Evolutionary conservation across 2,329 filamentous ascomycete genomes (phyloP).

Genomic region (Clarireedia monteithiana): DNA sequence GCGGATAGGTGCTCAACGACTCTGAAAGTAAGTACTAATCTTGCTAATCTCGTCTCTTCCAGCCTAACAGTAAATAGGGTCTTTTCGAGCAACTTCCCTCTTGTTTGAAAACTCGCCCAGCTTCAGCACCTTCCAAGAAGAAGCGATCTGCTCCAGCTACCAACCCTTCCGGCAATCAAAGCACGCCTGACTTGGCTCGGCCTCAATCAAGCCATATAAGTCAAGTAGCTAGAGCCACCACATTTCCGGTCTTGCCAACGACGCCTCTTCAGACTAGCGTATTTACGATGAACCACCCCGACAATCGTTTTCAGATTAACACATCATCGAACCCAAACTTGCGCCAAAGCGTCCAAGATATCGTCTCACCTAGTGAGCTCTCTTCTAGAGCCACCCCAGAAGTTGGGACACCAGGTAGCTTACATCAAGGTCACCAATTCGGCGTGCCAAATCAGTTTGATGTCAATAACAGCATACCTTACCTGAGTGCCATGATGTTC

Average conservation of each 20-base stretch:
- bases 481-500: slow-evolving; percentile 74
- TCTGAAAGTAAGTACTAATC: slow-evolving; percentile 53
- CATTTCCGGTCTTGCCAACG: slow-evolving; percentile 24
- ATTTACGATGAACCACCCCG: slow-evolving; percentile 12
- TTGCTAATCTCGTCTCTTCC: neutral
- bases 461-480: slow-evolving; percentile 40
- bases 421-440: slow-evolving; percentile 14
- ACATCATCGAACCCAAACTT: slow-evolving; percentile 23
- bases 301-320: slow-evolving; percentile 18
- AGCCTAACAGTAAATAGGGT: slow-evolving; percentile 40
- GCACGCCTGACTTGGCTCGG: slow-evolving; percentile 12
- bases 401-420: slow-evolving; percentile 16
- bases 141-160: slow-evolving; percentile 48
- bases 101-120: slow-evolving; percentile 48
- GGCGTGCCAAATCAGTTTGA: slow-evolving; percentile 30
- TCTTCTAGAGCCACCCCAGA: slow-evolving; percentile 24
- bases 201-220: slow-evolving; percentile 10
- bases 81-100: slow-evolving; percentile 81
- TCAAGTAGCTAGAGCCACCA: slow-evolving; percentile 18
- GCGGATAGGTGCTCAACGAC: slow-evolving; percentile 78
- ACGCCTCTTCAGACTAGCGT: slow-evolving; percentile 19
- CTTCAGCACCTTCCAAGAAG: slow-evolving; percentile 37
- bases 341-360: slow-evolving; percentile 23
- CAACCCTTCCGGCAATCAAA: slow-evolving; percentile 28
- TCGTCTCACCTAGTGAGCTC: slow-evolving; percentile 21